Evolutionary conservation across 805 yeast species (phyloP), one percentile per base, ranked within the genome.

Genomic region (Kodamaea fukazawae): DNA sequence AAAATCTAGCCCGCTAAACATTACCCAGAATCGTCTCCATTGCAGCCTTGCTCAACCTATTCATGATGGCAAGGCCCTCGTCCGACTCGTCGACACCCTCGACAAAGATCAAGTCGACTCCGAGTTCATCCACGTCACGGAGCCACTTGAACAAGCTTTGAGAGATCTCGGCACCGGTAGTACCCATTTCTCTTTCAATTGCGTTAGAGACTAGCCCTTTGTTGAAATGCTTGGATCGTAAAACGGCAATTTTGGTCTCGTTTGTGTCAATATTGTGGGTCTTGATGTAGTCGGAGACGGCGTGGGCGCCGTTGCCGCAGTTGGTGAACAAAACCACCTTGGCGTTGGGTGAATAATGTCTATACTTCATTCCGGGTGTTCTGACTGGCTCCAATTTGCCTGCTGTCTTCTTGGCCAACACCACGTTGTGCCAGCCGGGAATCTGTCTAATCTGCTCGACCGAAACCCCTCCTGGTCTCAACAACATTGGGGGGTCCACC

Each of bases 331-430:
- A 60, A 0, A 84, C 66, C 3, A 93, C 98, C 43, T 75, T 79
- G 0, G 97, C 96, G 2, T 75, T 74, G 3, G 99, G 99, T 0
- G 96, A 86, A 59, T 93, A 93, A 60, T 93, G 99, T 50, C 86
- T 81, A 58, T 93, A 93, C 57, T 93, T 93, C 99, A 93, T 93
- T 0, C 99, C 99, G 0, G 99, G 99, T 0, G 99, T 93, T 50
- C 85, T 75, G 0, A 85, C 95, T 1, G 81, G 73, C 47, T 87
- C 97, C 14, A 53, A 29, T 23, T 70, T 64, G 13, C 81, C 85
- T 1, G 87, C 87, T 2, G 79, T 77, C 47, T 73, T 75, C 48
- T 78, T 83, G 7, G 86, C 89, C 4, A 85, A 63, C 4, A 76
- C 60, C 2, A 86, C 76, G 35, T 78, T 59, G 5, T 60, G 51